Percentiles rank a stretch among this genome's conserved stretches.
Evolutionary conservation across 257 asterid species (phyloP).

Genomic region (Paulownia fortunei): DNA sequence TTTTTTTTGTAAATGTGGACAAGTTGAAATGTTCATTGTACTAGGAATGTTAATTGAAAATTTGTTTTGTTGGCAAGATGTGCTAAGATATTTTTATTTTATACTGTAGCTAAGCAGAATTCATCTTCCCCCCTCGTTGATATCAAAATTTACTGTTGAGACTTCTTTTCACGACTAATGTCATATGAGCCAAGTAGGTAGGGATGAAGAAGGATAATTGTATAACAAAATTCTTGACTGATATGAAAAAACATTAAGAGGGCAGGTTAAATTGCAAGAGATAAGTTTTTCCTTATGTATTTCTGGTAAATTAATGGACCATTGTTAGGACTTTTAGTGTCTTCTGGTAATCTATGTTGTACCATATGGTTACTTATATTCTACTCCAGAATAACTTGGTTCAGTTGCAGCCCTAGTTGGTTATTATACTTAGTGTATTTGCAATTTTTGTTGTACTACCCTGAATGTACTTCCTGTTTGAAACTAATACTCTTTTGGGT

Average conservation of each 20-base stretch:
- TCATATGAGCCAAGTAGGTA: conserved; percentile 7
- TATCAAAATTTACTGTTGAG: neutral
- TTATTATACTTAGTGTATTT: neutral
- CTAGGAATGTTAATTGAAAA: neutral
- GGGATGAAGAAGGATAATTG: neutral
- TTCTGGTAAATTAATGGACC: neutral
- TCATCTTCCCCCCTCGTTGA: neutral
- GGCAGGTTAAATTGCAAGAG: neutral
- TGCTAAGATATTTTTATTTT: neutral
- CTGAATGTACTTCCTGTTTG: neutral
- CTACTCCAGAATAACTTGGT: neutral
- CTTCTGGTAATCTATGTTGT: neutral
- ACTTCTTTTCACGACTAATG: neutral
- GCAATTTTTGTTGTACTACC: neutral
- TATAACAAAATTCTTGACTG: neutral
- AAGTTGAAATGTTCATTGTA: neutral
- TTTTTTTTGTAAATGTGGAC: neutral
- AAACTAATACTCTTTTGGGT: neutral
- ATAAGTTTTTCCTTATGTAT: neutral
- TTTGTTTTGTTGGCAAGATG: neutral
- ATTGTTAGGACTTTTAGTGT: neutral
- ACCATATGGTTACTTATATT: neutral
- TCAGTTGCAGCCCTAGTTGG: conserved; percentile 4
- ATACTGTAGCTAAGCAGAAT: neutral
- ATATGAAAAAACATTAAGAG: neutral